A percentile compares a stretch with the other conserved stretches of the same genome.
phyloP scores from a whole-genome alignment of 495 filamentous ascomycete species.

The Aspergillus taichungensis region DNA sequence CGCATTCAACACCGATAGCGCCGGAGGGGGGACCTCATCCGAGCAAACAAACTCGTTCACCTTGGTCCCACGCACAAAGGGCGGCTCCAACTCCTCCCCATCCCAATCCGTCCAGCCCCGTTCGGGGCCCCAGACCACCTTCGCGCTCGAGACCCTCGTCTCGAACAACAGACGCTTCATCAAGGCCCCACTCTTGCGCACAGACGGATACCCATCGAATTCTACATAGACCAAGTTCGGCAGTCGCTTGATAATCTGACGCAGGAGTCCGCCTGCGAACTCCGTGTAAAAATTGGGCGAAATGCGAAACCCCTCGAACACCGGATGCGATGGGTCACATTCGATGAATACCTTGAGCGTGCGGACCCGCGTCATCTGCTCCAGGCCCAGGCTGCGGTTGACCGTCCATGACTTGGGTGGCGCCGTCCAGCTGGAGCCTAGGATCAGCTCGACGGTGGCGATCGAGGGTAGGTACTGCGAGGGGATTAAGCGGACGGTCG shows the following conservation, averaged over 20 bases:
- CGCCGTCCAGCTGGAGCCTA: slow-evolving; percentile 72
- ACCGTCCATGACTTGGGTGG: slow-evolving; percentile 70
- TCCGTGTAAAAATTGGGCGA: slow-evolving; percentile 64
- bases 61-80: too few relatives aligned
- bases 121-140: slow-evolving; percentile 60
- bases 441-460: slow-evolving; percentile 61
- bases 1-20: too few relatives aligned
- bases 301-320: slow-evolving; percentile 65
- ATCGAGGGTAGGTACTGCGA: slow-evolving; percentile 56
- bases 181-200: slow-evolving; percentile 59
- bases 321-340: slow-evolving; percentile 62
- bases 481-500: slow-evolving; percentile 36
- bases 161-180: slow-evolving; percentile 59
- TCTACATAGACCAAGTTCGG: slow-evolving; percentile 54
- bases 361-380: slow-evolving; percentile 51
- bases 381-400: slow-evolving; percentile 53
- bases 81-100: slow-evolving; percentile 12
- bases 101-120: slow-evolving; percentile 50
- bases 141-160: slow-evolving; percentile 38
- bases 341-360: slow-evolving; percentile 69
- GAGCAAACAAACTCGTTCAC: too few relatives aligned
- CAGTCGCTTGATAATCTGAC: slow-evolving; percentile 48
- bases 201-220: slow-evolving; percentile 67
- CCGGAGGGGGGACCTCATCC: too few relatives aligned
- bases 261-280: slow-evolving; percentile 55